Percentiles rank a stretch among this genome's conserved stretches.
These are phyloP conservation scores for Sequoia sempervirens DNA, from an alignment of 75 land plant species.

Conservation along the genomic window DNA sequence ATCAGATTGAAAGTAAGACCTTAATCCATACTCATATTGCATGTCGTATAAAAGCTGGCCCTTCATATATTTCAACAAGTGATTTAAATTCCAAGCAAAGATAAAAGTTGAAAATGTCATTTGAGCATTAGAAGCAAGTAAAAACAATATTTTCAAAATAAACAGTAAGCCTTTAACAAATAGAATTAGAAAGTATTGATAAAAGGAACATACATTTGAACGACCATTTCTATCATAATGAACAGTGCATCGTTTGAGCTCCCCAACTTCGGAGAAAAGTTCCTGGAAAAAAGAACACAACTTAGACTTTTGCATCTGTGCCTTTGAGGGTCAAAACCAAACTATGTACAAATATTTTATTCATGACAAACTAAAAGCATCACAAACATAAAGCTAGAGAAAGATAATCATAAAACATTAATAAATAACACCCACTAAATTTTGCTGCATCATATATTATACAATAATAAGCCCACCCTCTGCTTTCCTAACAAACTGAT, in stretches of 20 bases:
- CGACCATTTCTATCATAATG: constrained; percentile 61
- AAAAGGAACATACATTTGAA: constrained; percentile 34
- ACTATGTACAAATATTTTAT: background rate
- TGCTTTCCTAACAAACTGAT: background rate
- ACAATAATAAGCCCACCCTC: background rate
- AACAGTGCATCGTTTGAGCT: constrained; percentile 34
- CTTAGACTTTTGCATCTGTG: background rate
- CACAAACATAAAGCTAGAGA: background rate
- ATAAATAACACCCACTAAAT: background rate
- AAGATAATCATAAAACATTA: too few species aligned
- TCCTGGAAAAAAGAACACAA: constrained; percentile 23
- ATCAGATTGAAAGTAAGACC: background rate
- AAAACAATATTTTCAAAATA: background rate
- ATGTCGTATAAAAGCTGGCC: background rate
- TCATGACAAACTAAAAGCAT: background rate
- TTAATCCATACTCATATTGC: background rate
- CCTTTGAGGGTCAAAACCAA: background rate
- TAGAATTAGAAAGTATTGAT: background rate
- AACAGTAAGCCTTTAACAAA: background rate
- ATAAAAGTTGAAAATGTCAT: background rate
- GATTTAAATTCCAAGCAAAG: background rate
- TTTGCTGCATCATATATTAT: background rate
- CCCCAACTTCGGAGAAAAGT: constrained; percentile 56
- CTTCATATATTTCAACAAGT: background rate
- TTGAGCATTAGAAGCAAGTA: background rate